Conservation (phyloP, 2,329 filamentous ascomycete genomes). For the Sporothrix protearum region DNA sequence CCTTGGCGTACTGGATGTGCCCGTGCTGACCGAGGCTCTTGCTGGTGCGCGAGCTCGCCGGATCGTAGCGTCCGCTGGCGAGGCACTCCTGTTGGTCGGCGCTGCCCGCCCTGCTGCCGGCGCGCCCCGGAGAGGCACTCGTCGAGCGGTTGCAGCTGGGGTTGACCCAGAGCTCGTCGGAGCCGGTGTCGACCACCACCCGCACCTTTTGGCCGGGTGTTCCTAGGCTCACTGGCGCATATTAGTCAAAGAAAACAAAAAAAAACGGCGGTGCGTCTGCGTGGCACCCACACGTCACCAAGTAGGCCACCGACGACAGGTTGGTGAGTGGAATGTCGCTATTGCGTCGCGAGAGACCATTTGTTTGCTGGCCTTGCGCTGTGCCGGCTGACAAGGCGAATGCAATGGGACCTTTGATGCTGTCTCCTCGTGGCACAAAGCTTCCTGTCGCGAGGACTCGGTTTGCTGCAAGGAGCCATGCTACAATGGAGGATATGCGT, state of each 20-base stretch:
- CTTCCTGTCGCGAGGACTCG: background rate
- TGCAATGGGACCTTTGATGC: background rate
- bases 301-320: slow-evolving; percentile 21
- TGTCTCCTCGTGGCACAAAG: background rate
- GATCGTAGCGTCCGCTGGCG: slow-evolving; percentile 40
- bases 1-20: slow-evolving; percentile 34
- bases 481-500: background rate
- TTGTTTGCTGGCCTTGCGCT: background rate
- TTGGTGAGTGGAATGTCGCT: slow-evolving; percentile 24
- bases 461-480: background rate
- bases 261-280: background rate
- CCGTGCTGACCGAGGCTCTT: slow-evolving; percentile 25
- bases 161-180: slow-evolving; percentile 57
- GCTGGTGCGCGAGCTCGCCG: slow-evolving; percentile 30
- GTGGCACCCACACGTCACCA: slow-evolving; percentile 20
- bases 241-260: background rate
- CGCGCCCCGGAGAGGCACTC: slow-evolving; percentile 19
- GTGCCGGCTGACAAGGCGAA: background rate
- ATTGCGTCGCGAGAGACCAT: slow-evolving; percentile 13
- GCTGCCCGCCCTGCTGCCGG: slow-evolving; percentile 30
- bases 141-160: slow-evolving; percentile 46
- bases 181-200: slow-evolving; percentile 52
- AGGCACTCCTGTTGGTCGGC: slow-evolving; percentile 36
- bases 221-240: slow-evolving; percentile 42
- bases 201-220: slow-evolving; percentile 47